phyloP scores from a whole-genome alignment of 2,329 filamentous ascomycete genomes.

The Venturia asperata region DNA sequence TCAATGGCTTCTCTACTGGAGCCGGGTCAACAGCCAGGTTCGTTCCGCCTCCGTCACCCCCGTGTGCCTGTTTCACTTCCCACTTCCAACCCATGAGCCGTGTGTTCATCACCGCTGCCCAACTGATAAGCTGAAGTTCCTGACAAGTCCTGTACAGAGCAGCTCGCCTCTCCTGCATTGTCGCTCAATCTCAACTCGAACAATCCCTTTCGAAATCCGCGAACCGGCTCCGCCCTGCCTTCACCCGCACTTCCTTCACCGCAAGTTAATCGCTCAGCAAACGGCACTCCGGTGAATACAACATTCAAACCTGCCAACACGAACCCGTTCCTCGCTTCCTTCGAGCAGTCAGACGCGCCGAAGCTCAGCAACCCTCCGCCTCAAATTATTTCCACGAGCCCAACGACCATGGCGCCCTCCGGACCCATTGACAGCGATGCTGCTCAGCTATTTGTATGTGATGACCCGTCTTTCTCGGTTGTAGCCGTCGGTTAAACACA shows the following conservation, averaged over 20 bases:
- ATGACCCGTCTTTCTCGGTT: constrained; percentile 12
- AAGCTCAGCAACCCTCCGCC: constrained; percentile 22
- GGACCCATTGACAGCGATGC: constrained; percentile 27
- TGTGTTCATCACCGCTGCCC: neutral
- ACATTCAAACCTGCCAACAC: constrained; percentile 29
- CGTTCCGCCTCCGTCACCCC: constrained; percentile 7
- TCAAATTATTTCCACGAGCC: neutral
- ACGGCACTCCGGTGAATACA: neutral
- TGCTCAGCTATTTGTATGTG: constrained; percentile 63
- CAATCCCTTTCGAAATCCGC: constrained; percentile 70
- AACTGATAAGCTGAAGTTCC: neutral
- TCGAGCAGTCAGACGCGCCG: constrained; percentile 35
- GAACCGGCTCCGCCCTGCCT: constrained; percentile 52
- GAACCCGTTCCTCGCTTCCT: constrained; percentile 67
- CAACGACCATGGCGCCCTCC: constrained; percentile 9
- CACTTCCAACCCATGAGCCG: neutral
- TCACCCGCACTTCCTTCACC: constrained; percentile 32
- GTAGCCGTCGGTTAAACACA: constrained; percentile 12
- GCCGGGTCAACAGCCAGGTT: constrained; percentile 8
- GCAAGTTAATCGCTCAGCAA: constrained; percentile 52
- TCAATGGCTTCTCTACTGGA: constrained; percentile 9
- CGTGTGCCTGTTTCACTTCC: constrained; percentile 6
- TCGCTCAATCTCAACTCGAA: constrained; percentile 63
- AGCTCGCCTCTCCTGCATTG: constrained; percentile 39
- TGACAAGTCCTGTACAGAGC: neutral